A percentile compares a stretch with the other conserved stretches of the same genome.
These are phyloP conservation scores for Talaromyces ruber DNA, from an alignment of 495 filamentous ascomycete genomes.

Conservation along the genomic window DNA sequence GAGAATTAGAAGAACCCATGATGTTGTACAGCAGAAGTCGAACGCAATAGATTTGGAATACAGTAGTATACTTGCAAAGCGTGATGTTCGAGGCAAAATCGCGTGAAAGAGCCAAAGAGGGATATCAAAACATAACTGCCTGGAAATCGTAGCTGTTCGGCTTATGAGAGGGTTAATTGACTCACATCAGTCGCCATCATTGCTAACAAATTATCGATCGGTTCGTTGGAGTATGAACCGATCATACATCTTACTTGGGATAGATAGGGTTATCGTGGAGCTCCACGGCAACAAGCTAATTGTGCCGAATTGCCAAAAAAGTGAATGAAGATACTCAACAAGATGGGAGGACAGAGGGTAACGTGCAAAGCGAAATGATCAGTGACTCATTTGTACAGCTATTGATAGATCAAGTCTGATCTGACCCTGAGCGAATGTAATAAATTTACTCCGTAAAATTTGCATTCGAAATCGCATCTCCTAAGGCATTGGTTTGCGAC, in stretches of 20 bases:
- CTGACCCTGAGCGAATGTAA: background rate
- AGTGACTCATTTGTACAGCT: background rate
- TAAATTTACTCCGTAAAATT: no score
- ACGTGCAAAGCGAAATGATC: no score
- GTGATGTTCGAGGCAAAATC: background rate
- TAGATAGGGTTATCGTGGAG: background rate
- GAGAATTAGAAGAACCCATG: background rate
- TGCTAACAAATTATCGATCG: background rate
- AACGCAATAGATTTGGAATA: background rate
- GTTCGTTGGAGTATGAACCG: background rate
- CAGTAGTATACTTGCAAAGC: background rate
- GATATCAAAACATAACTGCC: background rate
- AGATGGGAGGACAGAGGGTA: background rate
- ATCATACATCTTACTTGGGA: background rate
- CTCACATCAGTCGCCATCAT: background rate
- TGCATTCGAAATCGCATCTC: background rate
- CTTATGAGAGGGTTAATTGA: background rate
- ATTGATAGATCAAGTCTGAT: background rate
- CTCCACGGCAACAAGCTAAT: background rate
- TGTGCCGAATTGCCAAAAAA: background rate
- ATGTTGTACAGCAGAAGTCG: background rate
- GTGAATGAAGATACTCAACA: background rate
- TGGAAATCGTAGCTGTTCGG: background rate
- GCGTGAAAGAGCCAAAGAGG: background rate
- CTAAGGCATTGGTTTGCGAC: background rate